Evolutionary conservation across 495 filamentous ascomycete species (phyloP), one percentile per base, ranked within the genome.

Genomic region (Penicillium pancosmium): DNA sequence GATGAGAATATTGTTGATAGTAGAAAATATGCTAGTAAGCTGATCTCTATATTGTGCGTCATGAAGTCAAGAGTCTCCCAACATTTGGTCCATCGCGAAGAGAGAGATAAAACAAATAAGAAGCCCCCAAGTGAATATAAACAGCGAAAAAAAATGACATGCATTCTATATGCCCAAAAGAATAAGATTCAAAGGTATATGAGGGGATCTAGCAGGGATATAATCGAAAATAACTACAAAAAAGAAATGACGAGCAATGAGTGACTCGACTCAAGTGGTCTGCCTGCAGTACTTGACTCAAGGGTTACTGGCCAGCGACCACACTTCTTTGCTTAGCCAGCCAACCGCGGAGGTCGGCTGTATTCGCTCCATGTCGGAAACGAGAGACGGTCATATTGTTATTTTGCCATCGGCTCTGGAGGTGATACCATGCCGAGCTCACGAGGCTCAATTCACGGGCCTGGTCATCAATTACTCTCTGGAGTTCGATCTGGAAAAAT

Each of bases 341-440:
- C 92, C 92, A 98, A 67, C 92, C 93, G 71, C 91, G 91, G 43
- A 84, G 82, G 66, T 98, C 91, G 49, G 86, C 82, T 62, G 90
- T 67, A 86, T 80, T 71, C 84, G 88, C 64, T 3, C 76, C 76
- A 52, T 77, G 70, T 9, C 78, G 73, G 57, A 77, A 78, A 51
- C 74, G 71, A 6, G 77, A 77, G 47, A 77, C 68, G 18, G 89
- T 85, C 49, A 96, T 88, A 62, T 89, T 91, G 73, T 93, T 96
- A 73, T 89, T 92, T 75, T 97, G 93, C 60, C 96, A 71, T 40
- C 93, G 82, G 66, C 83, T 86, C 13, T 91, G 83, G 41, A 97
- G 82, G 63, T 97, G 91, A 73, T 96, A 96, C 91, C 91, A 98
- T 11, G 94, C 93, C 4, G 88, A 92, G 33, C 88, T 80, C 58